Evolutionary conservation across 2,329 filamentous ascomycete genomes (phyloP), one percentile per base, ranked within the genome.

Genomic region (Talaromyces islandicus): DNA sequence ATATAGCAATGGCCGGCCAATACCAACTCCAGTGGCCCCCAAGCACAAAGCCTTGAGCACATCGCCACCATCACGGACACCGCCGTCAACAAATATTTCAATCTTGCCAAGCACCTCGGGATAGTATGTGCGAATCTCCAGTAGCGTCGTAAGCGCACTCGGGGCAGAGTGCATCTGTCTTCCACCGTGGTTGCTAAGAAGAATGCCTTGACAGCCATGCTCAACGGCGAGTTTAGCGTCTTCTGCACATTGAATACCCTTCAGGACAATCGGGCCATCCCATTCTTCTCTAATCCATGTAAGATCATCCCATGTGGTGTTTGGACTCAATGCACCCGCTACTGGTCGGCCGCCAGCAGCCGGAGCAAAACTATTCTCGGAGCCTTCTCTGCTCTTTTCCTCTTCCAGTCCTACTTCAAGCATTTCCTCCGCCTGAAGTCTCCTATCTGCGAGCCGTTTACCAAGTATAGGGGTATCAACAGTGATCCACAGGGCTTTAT

Each of bases 111-210:
- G n/a, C 3, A 41, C 84, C 19, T 38, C 52, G 14, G 48, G 43
- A 25, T 29, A 56, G 19, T 38, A 48, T 21, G 25, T 21, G 5
- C 48, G 43, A 21, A 51, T 51, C 64, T 83, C 77, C 0, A 81
- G 79, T 58, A 87, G 70, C 70, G 83, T 64, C 71, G 81, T 75
- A 43, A 80, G 65, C 52, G 72, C 74, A 7, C 73, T 74, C 12
- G 77, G 73, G 0, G 73, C 77, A 1, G 77, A 76, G 64, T 80
- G 77, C 19, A 75, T 63, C 59, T 80, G 77, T 19, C 77, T 63
- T 2, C 77, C 78, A 5, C 78, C 77, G 63, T 80, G 78, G 56
- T 80, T 81, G 55, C 69, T 73, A 4, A 80, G 71, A 19, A 59
- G 27, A 27, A 59, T 54, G 5, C 57, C 57, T 5, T 80, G 56